These are phyloP conservation scores for Arxiozyma heterogenica DNA, from an alignment of 1,139 yeast genomes.

Conservation along the genomic window DNA sequence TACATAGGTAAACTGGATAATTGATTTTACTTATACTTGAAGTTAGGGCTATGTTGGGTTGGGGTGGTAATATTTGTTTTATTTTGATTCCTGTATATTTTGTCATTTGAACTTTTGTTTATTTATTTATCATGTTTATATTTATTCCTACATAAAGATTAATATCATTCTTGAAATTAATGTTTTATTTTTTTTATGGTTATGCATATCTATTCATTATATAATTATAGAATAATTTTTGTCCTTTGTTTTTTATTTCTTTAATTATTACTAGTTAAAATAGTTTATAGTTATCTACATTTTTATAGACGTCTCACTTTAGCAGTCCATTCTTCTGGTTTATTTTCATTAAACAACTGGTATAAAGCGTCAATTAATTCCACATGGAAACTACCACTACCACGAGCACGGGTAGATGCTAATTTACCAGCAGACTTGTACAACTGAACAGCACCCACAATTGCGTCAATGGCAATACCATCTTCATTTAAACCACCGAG, in stretches of 20 bases:
- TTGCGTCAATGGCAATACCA: slow-evolving; percentile 38
- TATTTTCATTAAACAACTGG: slow-evolving; percentile 16
- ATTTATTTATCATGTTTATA: not conserved
- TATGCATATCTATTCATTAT: not conserved
- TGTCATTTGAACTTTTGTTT: not conserved
- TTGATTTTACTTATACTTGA: no score
- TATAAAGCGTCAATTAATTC: slow-evolving; percentile 26
- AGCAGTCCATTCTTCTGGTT: slow-evolving; percentile 25
- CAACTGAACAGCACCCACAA: slow-evolving; percentile 48
- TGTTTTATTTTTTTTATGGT: not conserved
- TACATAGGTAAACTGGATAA: not conserved
- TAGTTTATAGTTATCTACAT: no score
- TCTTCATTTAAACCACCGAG: slow-evolving; percentile 38
- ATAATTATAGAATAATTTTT: no score
- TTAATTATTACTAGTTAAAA: no score
- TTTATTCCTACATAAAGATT: not conserved
- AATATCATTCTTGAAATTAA: slow-evolving; percentile 1
- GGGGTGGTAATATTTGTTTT: no score
- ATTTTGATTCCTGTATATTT: not conserved
- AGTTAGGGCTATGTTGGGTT: not conserved
- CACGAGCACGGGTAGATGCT: slow-evolving; percentile 34
- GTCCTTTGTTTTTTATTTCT: no score
- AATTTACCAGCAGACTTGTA: slow-evolving; percentile 58
- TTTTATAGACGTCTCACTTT: slow-evolving; percentile 1
- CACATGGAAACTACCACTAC: slow-evolving; percentile 27